Evolutionary conservation across 129 eudicot genomes (phyloP).

Genomic region (Flaveria robusta): DNA sequence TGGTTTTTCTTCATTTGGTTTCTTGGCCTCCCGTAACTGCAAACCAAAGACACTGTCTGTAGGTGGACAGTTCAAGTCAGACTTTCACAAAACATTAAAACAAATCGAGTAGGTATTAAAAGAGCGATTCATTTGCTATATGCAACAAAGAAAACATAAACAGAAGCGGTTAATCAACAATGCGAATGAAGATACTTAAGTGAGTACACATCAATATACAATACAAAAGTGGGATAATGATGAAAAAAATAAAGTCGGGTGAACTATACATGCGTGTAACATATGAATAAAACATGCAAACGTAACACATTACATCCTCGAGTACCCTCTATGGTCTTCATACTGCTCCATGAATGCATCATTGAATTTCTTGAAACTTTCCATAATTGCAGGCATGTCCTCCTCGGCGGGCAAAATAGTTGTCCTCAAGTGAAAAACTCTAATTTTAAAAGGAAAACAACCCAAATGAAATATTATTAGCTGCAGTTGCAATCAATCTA

Average conservation of each 20-base stretch:
- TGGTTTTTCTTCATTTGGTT: too few species aligned
- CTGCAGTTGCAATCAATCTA: too few species aligned
- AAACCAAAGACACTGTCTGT: too few species aligned
- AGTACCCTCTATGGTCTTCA: slow-evolving; percentile 75
- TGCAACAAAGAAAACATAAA: slow-evolving; percentile 3
- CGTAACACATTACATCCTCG: slow-evolving; percentile 60
- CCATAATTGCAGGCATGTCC: slow-evolving; percentile 98
- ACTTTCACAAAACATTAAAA: not conserved
- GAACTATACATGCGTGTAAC: slow-evolving; percentile 43
- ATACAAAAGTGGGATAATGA: slow-evolving; percentile 19
- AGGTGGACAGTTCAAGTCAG: too few species aligned
- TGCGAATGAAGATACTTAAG: slow-evolving; percentile 36
- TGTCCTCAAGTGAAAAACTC: slow-evolving; percentile 95
- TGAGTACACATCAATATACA: slow-evolving; percentile 36
- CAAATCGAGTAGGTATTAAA: not conserved
- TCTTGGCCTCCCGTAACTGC: too few species aligned
- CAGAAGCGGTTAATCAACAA: slow-evolving; percentile 20
- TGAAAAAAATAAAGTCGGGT: slow-evolving; percentile 11
- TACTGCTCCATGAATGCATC: slow-evolving; percentile 89
- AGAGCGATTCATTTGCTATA: slow-evolving; percentile 1
- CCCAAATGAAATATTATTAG: not conserved
- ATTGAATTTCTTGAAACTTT: slow-evolving; percentile 90
- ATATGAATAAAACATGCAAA: slow-evolving; percentile 25
- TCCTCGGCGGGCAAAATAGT: slow-evolving; percentile 97
- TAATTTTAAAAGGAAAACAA: slow-evolving; percentile 10